These are phyloP conservation scores for Monilinia aucupariae DNA, from an alignment of 2,329 filamentous ascomycete genomes.

Conservation along the genomic window DNA sequence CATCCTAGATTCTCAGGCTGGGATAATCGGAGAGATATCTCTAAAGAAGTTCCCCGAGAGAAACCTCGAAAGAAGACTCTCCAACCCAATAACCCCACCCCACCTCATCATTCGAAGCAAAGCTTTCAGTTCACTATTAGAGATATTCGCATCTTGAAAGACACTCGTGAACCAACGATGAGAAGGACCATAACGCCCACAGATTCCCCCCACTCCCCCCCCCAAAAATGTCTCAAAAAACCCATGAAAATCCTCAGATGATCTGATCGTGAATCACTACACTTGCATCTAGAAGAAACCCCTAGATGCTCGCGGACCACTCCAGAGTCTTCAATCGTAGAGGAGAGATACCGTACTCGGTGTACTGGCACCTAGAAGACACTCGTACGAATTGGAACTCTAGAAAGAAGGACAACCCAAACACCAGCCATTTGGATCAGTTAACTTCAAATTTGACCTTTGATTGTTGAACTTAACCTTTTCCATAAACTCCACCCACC, in stretches of 20 bases:
- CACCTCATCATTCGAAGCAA: too few relatives aligned
- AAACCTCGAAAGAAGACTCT: background rate
- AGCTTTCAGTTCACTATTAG: too few relatives aligned
- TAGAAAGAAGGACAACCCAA: background rate
- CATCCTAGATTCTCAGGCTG: too few relatives aligned
- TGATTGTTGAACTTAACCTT: too few relatives aligned
- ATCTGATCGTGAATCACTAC: background rate
- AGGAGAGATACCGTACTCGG: background rate
- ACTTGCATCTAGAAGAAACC: accelerated
- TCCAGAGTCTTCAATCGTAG: background rate
- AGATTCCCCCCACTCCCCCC: too few relatives aligned
- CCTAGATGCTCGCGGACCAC: background rate
- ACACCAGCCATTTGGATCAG: background rate
- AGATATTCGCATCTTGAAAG: too few relatives aligned
- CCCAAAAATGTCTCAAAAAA: background rate
- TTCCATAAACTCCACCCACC: background rate
- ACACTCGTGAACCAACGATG: too few relatives aligned
- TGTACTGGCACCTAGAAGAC: background rate
- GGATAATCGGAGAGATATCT: too few relatives aligned
- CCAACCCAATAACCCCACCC: too few relatives aligned
- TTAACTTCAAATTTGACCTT: background rate
- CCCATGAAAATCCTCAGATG: background rate
- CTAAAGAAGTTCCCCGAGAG: too few relatives aligned
- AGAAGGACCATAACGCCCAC: too few relatives aligned
- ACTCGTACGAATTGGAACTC: background rate